These are phyloP conservation scores for Capsella rubella DNA, from an alignment of 441 rosid species.

Conservation along the genomic window DNA sequence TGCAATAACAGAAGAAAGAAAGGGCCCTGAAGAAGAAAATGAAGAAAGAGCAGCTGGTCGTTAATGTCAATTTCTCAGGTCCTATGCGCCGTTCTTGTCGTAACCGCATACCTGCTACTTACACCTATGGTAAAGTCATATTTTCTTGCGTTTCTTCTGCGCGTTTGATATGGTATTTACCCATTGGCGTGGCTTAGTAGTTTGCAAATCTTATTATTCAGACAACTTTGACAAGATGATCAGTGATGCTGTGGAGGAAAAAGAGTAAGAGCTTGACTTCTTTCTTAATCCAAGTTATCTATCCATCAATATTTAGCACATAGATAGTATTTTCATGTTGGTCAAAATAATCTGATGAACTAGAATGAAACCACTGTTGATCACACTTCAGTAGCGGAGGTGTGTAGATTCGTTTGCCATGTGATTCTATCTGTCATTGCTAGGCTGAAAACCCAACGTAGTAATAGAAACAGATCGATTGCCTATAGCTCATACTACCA, in stretches of 20 bases:
- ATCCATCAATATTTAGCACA: conserved; percentile 13
- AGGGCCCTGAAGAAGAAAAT: conserved; percentile 62
- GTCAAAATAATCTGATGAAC: conserved; percentile 7
- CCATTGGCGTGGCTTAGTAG: neutral
- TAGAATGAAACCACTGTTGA: conserved; percentile 13
- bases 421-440: neutral
- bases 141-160: conserved; percentile 16
- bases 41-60: conserved; percentile 56
- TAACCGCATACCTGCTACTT: conserved; percentile 60
- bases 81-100: conserved; percentile 69
- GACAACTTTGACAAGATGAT: conserved; percentile 80
- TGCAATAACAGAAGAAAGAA: conserved; percentile 68
- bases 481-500: neutral
- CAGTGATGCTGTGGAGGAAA: conserved; percentile 65
- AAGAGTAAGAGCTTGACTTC: conserved; percentile 59
- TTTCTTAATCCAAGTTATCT: conserved; percentile 30
- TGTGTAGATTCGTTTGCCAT: neutral
- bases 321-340: neutral
- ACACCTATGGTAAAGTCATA: conserved; percentile 73
- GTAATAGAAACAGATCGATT: neutral
- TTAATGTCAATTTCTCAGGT: conserved; percentile 48
- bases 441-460: neutral
- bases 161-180: conserved; percentile 10
- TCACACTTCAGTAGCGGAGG: neutral
- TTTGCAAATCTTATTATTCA: conserved; percentile 47